phyloP scores from a whole-genome alignment of 495 filamentous ascomycete genomes.

The Terfezia boudieri region DNA sequence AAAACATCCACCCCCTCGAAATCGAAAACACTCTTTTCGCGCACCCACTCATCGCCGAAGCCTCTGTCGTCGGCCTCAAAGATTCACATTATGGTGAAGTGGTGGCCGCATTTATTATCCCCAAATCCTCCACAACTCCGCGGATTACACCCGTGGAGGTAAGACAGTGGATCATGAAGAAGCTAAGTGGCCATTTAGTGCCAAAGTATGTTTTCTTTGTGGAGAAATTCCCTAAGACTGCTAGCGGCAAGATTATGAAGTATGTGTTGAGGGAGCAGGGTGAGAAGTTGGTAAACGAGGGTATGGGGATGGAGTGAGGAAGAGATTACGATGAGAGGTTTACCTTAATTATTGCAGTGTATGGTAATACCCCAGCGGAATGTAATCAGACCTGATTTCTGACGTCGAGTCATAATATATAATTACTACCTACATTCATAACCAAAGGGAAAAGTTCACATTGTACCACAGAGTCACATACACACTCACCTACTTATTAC shows the following conservation, averaged over 20 bases:
- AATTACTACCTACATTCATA: no score
- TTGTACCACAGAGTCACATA: no score
- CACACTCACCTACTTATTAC: no score
- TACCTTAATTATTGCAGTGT: no score
- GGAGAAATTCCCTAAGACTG: slow-evolving; percentile 69
- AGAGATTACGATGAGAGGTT: no score
- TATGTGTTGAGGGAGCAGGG: slow-evolving; percentile 59
- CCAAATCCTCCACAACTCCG: not conserved
- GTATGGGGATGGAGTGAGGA: not conserved
- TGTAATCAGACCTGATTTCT: no score
- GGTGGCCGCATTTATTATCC: slow-evolving; percentile 46
- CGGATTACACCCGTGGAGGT: slow-evolving; percentile 30
- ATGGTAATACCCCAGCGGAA: no score
- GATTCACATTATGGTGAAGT: slow-evolving; percentile 71
- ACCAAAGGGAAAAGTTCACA: no score
- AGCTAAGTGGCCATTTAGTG: slow-evolving; percentile 54
- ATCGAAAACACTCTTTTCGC: slow-evolving; percentile 76
- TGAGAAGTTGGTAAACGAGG: slow-evolving; percentile 22
- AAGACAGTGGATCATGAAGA: slow-evolving; percentile 45
- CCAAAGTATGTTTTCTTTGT: slow-evolving; percentile 83
- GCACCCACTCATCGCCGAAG: slow-evolving; percentile 44
- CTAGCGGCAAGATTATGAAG: slow-evolving; percentile 94
- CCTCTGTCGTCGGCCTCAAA: slow-evolving; percentile 60
- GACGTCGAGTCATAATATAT: no score
- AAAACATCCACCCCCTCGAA: slow-evolving; percentile 92